Base-by-base conservation (phyloP, 1,284 basidiomycete species). In the Pascua guehoae region DNA sequence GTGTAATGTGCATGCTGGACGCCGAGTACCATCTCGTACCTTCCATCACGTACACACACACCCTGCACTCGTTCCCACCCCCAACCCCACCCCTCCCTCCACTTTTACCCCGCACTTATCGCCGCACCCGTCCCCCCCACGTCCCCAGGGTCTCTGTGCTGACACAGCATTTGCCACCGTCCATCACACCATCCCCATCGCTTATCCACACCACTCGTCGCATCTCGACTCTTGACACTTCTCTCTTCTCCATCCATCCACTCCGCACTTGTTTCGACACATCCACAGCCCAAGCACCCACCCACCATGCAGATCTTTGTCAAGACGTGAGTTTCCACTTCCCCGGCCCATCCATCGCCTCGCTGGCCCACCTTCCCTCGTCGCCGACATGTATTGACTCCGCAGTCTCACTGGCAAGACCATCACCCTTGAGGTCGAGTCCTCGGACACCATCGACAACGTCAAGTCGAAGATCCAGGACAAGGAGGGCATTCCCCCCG, bases 401-500 rank as follows among this genome's bases (percentile, higher is more conserved):
- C 24, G 16, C 50, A 92, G 89, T 59, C 78, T 82, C 61, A 82
- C 81, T 65, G 81, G 80, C 65, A 81, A 81, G 80, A 81, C 80
- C 72, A 82, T 83, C 79, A 82, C 81, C 69, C 79, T 82, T 65
- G 81, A 82, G 79, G 80, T 81, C 59, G 80, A 81, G 77, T 81
- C 80, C 57, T 80, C 79, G 60, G 82, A 84, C 78, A 83, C 82
- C 59, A 84, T 84, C 73, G 82, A 84, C 79, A 82, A 82, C 67
- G 82, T 83, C 73, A 82, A 82, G 78, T 77, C 80, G 63, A 79
- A 78, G 79, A 83, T 83, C 69, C 81, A 81, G 74, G 80, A 81
- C 76, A 81, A 81, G 78, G 80, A 81, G 72, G 80, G 88, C 65
- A 93, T 91, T 65, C 91, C 91, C 59, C 90, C 90, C 64, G 91